Percentiles rank a stretch among this genome's conserved stretches.
Conservation (phyloP, 1,284 basidiomycete species). For the Entoloma clypeatum region DNA sequence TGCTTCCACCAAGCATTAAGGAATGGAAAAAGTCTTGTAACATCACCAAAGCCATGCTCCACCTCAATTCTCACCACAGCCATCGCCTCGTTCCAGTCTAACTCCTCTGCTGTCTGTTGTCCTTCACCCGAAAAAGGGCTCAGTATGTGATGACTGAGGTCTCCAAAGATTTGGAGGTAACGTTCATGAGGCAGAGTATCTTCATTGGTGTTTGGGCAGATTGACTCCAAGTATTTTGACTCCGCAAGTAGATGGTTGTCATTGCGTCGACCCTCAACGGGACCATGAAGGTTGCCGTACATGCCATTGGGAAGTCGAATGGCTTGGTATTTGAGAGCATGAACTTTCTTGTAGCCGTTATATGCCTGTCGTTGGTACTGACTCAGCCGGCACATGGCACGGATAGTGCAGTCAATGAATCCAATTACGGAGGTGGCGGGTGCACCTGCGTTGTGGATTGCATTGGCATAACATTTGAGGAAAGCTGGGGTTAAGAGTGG, state of each 20-base stretch:
- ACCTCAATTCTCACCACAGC: constrained; percentile 17
- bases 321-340: constrained; percentile 20
- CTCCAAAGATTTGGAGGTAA: constrained; percentile 19
- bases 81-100: constrained; percentile 18
- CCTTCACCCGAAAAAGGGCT: constrained; percentile 17
- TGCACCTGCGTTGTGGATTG: constrained; percentile 5
- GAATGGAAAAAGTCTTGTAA: constrained; percentile 16
- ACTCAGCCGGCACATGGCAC: constrained; percentile 12
- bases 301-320: constrained; percentile 18
- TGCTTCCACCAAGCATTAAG: constrained; percentile 18
- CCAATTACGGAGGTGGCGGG: constrained; percentile 11
- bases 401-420: constrained; percentile 20
- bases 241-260: background rate
- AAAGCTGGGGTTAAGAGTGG: background rate
- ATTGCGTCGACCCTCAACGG: background rate
- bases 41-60: constrained; percentile 20
- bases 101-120: constrained; percentile 10
- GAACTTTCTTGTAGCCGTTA: constrained; percentile 19
- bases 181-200: constrained; percentile 1
- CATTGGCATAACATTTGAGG: background rate
- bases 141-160: constrained; percentile 13
- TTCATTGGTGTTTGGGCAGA: too few relatives aligned
- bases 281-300: constrained; percentile 7
- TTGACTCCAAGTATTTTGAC: too few relatives aligned
- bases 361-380: constrained; percentile 17